phyloP scores from a whole-genome alignment of 2,329 filamentous ascomycete genomes.

The Teratosphaeria viscida region DNA sequence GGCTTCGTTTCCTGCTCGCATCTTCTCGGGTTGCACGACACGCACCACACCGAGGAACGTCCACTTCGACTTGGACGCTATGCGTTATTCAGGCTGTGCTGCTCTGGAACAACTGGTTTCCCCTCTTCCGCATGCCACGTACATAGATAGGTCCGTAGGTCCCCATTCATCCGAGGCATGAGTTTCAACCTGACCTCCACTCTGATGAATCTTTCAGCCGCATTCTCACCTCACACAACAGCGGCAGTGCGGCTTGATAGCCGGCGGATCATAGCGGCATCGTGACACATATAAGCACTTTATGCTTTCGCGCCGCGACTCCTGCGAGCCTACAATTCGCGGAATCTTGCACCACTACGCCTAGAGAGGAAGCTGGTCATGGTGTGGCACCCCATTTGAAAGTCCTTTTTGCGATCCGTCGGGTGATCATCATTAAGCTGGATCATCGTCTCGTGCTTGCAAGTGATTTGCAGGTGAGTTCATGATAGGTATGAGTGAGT shows the following conservation, averaged over 20 bases:
- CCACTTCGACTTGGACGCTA: not conserved
- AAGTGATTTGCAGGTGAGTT: not conserved
- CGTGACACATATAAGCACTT: not conserved
- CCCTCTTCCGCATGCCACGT: too few relatives aligned
- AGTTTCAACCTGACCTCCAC: too few relatives aligned
- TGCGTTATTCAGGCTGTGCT: not conserved
- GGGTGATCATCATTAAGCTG: not conserved
- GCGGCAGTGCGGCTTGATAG: too few relatives aligned
- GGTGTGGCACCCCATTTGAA: not conserved
- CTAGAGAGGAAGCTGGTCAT: not conserved
- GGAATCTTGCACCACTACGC: not conserved
- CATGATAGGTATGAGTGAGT: not conserved
- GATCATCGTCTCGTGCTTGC: not conserved
- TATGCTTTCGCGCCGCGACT: not conserved
- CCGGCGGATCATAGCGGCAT: not conserved
- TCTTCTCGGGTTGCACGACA: not conserved
- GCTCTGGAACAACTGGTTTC: not conserved
- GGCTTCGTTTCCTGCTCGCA: not conserved
- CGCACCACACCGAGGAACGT: not conserved
- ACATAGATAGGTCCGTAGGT: too few relatives aligned
- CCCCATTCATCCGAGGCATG: not conserved
- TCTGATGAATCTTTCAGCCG: too few relatives aligned
- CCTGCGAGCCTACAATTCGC: not conserved
- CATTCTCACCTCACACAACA: too few relatives aligned
- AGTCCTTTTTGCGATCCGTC: not conserved